Base-by-base conservation (phyloP, 106 monocot species). In the Gastrodia elata region DNA sequence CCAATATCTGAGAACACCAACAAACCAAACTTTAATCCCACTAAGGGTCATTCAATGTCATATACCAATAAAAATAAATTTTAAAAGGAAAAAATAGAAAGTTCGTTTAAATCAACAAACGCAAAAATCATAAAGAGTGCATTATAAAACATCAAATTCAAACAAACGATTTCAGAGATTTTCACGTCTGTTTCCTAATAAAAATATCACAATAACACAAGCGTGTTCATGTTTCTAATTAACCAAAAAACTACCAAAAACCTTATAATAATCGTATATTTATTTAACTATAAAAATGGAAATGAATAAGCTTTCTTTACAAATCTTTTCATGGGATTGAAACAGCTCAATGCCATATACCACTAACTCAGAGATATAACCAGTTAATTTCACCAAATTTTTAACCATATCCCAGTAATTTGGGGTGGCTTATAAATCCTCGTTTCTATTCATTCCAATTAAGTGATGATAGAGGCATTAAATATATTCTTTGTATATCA, bases 91-190 rank as follows among this genome's bases (percentile, higher is more conserved):
- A 57, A 57, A 57, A n/a, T 22, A 2, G 14, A 57, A 26, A 57
- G 4, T 64, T 64, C 2, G 16, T 30, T n/a, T 33, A 24, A 67
- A 1, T n/a, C 34, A 37, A 67, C 5, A 9, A 67, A n/a, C 5
- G 18, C 8, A 61, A 37, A 67, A 67, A 67, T 38, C 16, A 67
- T 67, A 34, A 20, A 20, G 4, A 37, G 37, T 67, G 67, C 37
- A 67, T 35, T 38, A 37, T 67, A 38, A 38, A 67, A 67, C 36
- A 61, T 38, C 14, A 65, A 14, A 64, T 65, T 34, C 65, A 65
- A 33, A 65, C 6, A 65, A 65, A 14, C 32, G 16, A 58, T 33
- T 65, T 65, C 64, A 30, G 11, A 10, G 64, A 13, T 15, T n/a
- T n/a, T n/a, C n/a, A n/a, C n/a, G n/a, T n/a, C n/a, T n/a, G n/a